Evolutionary conservation across 768 basidiomycete species (phyloP), one percentile per base, ranked within the genome.

Genomic region (Amanita pseudoporphyria): DNA sequence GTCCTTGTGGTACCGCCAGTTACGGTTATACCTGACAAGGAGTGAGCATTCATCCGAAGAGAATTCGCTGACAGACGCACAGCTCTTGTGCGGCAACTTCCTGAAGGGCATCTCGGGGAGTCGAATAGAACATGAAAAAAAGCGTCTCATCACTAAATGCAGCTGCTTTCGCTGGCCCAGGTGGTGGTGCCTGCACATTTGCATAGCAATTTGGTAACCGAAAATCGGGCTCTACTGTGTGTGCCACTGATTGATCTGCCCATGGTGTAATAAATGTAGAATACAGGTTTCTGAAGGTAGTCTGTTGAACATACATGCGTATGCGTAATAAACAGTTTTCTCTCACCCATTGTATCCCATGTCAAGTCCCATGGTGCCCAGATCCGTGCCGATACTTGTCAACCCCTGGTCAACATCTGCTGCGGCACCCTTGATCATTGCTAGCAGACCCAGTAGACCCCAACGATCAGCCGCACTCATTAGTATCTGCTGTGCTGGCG

Each of bases 51-150:
- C 30, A 12, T 35, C 18, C 7, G 12, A 6, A 31, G 33, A 47
- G 14, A 40, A 51, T 32, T 26, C 18, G 49, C 53, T 16, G 28
- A 52, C 46, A 35, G 40, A 55, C 89, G 66, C 67, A 95, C 91
- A 98, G 72, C 71, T 97, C 94, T 63, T 91, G 87, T 41, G 91
- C 92, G 13, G 94, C 94, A 45, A 92, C 78, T 67, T 98, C 93
- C 65, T 98, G 94, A 48, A 95, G 71, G 35, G 85, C 83, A 69
- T 98, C 94, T 60, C 88, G 73, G 51, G 94, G 91, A 66, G 81
- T 84, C 50, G 90, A 82, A 69, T 97, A 98, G 74, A 98, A 98
- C 81, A 95, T 93, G 76, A 90, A 95, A 68, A 98, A 96, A 22
- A 98, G 70, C 13, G 94, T 96, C 67, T 98, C 94, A 64, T 97